Conservation (phyloP, 2,329 filamentous ascomycete species). For the Trichoderma sp. region DNA sequence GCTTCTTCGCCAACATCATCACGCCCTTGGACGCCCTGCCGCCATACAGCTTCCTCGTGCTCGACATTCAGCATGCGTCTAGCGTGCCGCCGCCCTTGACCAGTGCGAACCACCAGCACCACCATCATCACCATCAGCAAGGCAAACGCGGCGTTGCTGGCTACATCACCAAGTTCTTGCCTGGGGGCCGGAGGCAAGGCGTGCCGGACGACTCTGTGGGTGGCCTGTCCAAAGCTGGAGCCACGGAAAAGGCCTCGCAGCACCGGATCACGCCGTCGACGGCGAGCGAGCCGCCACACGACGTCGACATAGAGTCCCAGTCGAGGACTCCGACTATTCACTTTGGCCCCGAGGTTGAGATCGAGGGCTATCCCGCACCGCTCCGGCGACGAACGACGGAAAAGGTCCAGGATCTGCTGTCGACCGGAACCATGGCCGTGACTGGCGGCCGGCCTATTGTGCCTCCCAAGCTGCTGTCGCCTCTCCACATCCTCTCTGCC, state of each 20-base stretch:
- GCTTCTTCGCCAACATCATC: constrained; percentile 65
- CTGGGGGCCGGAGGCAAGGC: neutral
- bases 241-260: neutral
- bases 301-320: constrained; percentile 12
- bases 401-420: constrained; percentile 48
- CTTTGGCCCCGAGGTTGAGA: constrained; percentile 28
- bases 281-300: neutral
- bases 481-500: constrained; percentile 56
- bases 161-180: neutral
- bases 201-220: neutral
- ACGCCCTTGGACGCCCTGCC: constrained; percentile 55
- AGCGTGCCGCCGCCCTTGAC: constrained; percentile 32
- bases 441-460: constrained; percentile 49
- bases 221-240: neutral
- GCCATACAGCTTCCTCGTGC: constrained; percentile 52
- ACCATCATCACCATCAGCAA: neutral
- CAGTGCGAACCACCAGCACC: constrained; percentile 3
- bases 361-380: constrained; percentile 14
- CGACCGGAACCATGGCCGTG: constrained; percentile 46
- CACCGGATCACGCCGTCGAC: neutral
- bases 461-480: constrained; percentile 52
- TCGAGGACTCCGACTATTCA: constrained; percentile 1
- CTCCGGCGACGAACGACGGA: constrained; percentile 42
- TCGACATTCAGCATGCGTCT: constrained; percentile 51
- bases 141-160: neutral